Conservation (phyloP, 768 basidiomycete species). For the Pulveroboletus sp. region DNA sequence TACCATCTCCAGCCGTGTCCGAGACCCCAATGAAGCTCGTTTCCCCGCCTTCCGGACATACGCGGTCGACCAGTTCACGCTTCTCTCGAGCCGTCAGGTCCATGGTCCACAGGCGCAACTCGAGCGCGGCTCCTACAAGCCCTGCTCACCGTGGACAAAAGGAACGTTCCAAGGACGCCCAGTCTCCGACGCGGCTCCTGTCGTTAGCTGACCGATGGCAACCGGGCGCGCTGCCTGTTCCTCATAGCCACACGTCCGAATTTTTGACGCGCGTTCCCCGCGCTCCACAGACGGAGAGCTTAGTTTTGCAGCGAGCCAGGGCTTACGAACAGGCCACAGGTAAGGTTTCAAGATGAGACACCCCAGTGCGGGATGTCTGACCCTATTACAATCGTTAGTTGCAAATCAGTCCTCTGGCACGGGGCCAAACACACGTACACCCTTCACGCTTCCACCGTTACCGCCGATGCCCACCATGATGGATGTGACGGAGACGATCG, state of each 20-base stretch:
- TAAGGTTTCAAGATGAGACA: neutral
- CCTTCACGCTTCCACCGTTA: constrained; percentile 40
- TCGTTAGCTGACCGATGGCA: constrained; percentile 16
- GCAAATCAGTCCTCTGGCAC: neutral
- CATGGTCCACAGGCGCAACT: constrained; percentile 17
- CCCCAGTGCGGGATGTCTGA: neutral
- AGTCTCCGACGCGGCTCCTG: constrained; percentile 8
- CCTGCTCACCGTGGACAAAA: constrained; percentile 6
- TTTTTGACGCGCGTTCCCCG: constrained; percentile 7
- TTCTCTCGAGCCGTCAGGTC: constrained; percentile 23
- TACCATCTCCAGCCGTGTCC: constrained; percentile 14
- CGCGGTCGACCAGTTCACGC: constrained; percentile 18
- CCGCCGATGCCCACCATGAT: constrained; percentile 29
- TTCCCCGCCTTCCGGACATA: constrained; percentile 15
- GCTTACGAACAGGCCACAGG: constrained; percentile 27
- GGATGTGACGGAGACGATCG: constrained; percentile 13
- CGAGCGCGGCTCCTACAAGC: constrained; percentile 4
- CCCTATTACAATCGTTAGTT: neutral
- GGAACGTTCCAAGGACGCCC: constrained; percentile 7
- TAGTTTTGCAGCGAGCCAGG: constrained; percentile 29
- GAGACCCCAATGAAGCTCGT: constrained; percentile 16
- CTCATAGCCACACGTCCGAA: constrained; percentile 5
- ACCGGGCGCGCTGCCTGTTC: neutral
- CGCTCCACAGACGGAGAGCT: constrained; percentile 18
- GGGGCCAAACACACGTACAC: constrained; percentile 14